A percentile compares a stretch with the other conserved stretches of the same genome.
Evolutionary conservation across 1,139 yeast species (phyloP).

Genomic region (Arxiozyma slooffiae): DNA sequence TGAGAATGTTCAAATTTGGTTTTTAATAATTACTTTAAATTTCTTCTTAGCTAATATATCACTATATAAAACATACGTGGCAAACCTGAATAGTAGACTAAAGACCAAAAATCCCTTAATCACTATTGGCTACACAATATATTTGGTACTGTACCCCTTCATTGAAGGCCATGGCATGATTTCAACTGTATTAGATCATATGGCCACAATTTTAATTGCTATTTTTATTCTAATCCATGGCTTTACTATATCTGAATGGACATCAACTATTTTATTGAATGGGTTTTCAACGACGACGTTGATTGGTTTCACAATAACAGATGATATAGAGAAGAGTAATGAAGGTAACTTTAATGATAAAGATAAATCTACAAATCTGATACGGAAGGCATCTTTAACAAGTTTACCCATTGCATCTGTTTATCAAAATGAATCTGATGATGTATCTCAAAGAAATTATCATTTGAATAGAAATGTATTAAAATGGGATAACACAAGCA

Average conservation of each 20-base stretch:
- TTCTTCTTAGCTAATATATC: constrained; percentile 29
- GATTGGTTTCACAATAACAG: constrained; percentile 17
- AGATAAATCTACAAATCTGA: constrained; percentile 1
- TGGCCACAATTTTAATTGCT: constrained; percentile 25
- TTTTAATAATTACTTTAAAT: constrained; percentile 26
- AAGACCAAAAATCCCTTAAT: constrained; percentile 29
- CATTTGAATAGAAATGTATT: constrained; percentile 27
- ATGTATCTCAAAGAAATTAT: constrained; percentile 25
- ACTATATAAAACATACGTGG: constrained; percentile 32
- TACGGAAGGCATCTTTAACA: constrained; percentile 3
- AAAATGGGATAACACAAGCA: constrained; percentile 39
- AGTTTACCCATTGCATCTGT: constrained; percentile 3
- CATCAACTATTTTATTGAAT: constrained; percentile 26
- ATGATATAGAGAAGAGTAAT: constrained; percentile 6
- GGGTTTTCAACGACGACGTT: constrained; percentile 28
- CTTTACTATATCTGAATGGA: constrained; percentile 28
- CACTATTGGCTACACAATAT: constrained; percentile 24
- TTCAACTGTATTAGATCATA: constrained; percentile 22
- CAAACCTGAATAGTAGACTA: constrained; percentile 23
- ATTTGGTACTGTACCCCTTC: constrained; percentile 23
- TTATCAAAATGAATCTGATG: constrained; percentile 37
- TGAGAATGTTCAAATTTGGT: constrained; percentile 25
- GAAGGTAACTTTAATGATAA: constrained; percentile 1
- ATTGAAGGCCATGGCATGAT: constrained; percentile 10
- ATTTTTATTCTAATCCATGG: constrained; percentile 27